phyloP scores from a whole-genome alignment of 2,329 filamentous ascomycete species.

The Rugonectria rugulosa region DNA sequence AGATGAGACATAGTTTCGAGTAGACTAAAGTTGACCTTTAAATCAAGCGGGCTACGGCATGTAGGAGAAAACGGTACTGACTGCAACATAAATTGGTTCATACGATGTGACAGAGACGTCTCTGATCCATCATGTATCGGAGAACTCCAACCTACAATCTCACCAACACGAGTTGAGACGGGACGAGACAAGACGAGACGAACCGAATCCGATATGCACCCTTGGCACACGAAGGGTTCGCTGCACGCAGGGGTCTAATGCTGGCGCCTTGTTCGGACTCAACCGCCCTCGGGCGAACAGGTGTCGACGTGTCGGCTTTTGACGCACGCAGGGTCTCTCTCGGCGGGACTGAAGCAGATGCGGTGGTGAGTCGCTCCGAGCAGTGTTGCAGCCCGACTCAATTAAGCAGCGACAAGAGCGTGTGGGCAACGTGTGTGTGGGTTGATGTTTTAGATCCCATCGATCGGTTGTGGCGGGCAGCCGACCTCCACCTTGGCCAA shows the following conservation, averaged over 20 bases:
- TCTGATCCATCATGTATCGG: too few species aligned
- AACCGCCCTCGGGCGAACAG: constrained; percentile 2
- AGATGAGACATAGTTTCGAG: constrained; percentile 30
- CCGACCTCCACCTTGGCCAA: constrained; percentile 22
- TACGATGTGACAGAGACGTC: too few species aligned
- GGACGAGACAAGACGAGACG: background rate
- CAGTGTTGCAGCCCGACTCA: background rate
- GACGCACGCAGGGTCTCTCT: constrained; percentile 13
- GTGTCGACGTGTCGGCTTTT: background rate
- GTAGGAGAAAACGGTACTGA: background rate
- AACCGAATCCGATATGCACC: background rate
- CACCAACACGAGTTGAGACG: background rate
- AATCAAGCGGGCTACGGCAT: background rate
- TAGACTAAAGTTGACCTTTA: constrained; percentile 7
- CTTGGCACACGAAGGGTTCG: background rate
- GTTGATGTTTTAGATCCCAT: constrained; percentile 22
- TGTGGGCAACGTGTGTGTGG: background rate
- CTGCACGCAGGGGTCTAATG: constrained; percentile 15
- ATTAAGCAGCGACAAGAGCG: constrained; percentile 2
- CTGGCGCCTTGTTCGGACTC: background rate
- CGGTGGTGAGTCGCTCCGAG: background rate
- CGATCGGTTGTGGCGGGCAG: constrained; percentile 33
- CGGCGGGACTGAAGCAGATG: background rate
- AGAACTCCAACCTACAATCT: background rate
- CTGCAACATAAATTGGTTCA: background rate